phyloP scores from a whole-genome alignment of 2,329 filamentous ascomycete species.

The Verticillium dahliae region DNA sequence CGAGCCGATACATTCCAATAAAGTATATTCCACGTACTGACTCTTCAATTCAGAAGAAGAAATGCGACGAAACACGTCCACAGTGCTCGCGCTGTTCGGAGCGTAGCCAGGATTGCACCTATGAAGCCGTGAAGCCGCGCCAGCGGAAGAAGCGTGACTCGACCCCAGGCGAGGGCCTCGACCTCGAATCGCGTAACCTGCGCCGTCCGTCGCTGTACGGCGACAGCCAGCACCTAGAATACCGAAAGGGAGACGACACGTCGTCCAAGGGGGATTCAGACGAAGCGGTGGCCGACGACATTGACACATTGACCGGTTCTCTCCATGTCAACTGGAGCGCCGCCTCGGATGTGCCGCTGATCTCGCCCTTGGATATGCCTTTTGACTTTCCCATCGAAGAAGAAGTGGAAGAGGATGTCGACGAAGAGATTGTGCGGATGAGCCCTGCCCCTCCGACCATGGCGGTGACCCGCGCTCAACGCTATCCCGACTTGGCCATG shows the following conservation, averaged over 20 bases:
- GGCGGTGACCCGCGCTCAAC: conserved; percentile 9
- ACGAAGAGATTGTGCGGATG: conserved; percentile 20
- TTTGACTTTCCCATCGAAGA: conserved; percentile 23
- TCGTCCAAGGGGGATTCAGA: not conserved
- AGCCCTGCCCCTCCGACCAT: not conserved
- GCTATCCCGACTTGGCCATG: conserved; percentile 14
- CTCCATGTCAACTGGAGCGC: not conserved
- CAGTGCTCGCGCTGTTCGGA: conserved; percentile 44
- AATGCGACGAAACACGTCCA: conserved; percentile 48
- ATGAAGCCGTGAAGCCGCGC: conserved; percentile 38
- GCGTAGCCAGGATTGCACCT: conserved; percentile 39
- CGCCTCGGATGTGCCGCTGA: conserved; percentile 8
- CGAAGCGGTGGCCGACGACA: not conserved
- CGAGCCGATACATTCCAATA: not conserved
- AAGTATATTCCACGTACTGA: not conserved
- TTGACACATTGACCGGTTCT: not conserved
- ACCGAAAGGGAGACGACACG: not conserved
- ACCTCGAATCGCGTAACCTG: not conserved
- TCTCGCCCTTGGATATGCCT: conserved; percentile 23
- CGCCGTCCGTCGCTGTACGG: not conserved
- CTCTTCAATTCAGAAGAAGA: conserved; percentile 41
- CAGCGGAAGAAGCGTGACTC: conserved; percentile 27
- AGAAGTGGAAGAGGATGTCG: conserved; percentile 17
- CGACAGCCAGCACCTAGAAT: not conserved
- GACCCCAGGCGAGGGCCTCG: conserved; percentile 6